Evolutionary conservation across 1,284 basidiomycete genomes (phyloP).

Genomic region (Apiotrichum montevideense): DNA sequence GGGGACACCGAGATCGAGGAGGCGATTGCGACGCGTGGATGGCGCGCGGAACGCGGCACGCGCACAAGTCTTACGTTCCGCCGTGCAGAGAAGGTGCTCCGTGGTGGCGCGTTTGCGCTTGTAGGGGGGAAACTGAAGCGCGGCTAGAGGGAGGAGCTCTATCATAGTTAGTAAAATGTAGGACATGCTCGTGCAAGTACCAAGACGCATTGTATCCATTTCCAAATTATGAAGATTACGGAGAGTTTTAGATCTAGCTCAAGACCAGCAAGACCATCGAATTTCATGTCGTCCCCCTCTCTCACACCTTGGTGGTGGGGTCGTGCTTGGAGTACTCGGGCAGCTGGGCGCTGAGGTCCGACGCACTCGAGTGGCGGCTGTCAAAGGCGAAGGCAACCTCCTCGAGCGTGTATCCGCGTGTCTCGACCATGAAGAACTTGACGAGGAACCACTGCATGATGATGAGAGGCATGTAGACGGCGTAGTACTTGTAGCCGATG

Average conservation of each 20-base stretch:
- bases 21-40: constrained; percentile 49
- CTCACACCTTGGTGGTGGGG: no score
- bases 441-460: constrained; percentile 29
- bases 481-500: constrained; percentile 43
- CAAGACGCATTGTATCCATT: no score
- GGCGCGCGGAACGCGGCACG: constrained; percentile 53
- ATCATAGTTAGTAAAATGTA: no score
- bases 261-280: no score
- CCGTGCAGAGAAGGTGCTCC: constrained; percentile 62
- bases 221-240: no score
- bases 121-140: constrained; percentile 6
- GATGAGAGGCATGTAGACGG: constrained; percentile 33
- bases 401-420: constrained; percentile 44
- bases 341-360: not conserved
- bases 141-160: not conserved
- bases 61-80: constrained; percentile 83
- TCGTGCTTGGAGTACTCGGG: not conserved
- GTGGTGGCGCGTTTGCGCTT: constrained; percentile 30
- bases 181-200: no score
- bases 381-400: constrained; percentile 43
- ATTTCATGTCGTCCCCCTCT: no score
- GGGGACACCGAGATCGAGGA: constrained; percentile 47
- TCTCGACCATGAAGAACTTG: constrained; percentile 44
- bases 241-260: no score
- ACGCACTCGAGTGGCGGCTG: not conserved